Base-by-base conservation (phyloP, 768 basidiomycete genomes). In the Termitomyces heimii region DNA sequence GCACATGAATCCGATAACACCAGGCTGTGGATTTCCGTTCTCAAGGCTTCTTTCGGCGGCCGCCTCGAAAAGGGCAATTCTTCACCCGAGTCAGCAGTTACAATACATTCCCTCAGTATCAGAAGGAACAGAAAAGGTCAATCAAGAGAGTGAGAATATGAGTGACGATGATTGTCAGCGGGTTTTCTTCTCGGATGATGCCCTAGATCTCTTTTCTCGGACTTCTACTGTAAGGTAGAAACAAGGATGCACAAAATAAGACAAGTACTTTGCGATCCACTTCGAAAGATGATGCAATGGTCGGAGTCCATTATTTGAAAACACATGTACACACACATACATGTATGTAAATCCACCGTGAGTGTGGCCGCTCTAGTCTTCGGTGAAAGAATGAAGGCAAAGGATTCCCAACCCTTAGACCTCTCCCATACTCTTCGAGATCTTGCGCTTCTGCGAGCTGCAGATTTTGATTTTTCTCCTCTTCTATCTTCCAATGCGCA, bases 361-460 rank as follows among this genome's bases (percentile, higher is more conserved):
- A n/a, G n/a, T n/a, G n/a, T n/a, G n/a, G n/a, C n/a, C n/a, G n/a
- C 9, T 32, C 2, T 6, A 18, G 16, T 40, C 39, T 39, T n/a
- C 39, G n/a, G 18, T 39, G 10, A 39, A 39, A 39, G 18, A n/a
- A 40, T 40, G 39, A 47, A 66, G 39, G 61, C 31, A 71, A 74
- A 74, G 45, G 71, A 72, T 54, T 64, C 55, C 22, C 78, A 82
- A 58, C 79, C 83, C 13, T 74, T 91, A 42, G 73, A 82, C 7
- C 75, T 89, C 31, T 68, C 75, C 57, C 78, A 83, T 55, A 83
- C 82, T 7, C 76, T 91, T 37, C 84, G 79, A 13, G 90, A 92
- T 69, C 80, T 92, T 24, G 88, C 89, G 5, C 69, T 89, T 32
- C 72, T 92, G 20, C 81, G 86, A 29, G 82, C 82, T 28, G 82